phyloP scores from a whole-genome alignment of 306 rosid genomes.

The Inga leiocalycina region DNA sequence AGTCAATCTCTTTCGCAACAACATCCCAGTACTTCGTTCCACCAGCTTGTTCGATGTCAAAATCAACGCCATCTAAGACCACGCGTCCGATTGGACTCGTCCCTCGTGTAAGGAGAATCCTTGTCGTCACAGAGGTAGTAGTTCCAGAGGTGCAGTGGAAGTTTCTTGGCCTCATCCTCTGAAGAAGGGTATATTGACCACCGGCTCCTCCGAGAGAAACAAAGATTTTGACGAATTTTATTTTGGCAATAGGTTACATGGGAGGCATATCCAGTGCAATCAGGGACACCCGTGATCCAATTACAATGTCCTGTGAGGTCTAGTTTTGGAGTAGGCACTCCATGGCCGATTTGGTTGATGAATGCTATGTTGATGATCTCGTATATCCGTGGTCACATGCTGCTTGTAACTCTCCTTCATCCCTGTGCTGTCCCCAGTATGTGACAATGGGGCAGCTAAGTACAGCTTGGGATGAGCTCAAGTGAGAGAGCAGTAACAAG shows the following conservation, averaged over 20 bases:
- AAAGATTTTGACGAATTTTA: background rate
- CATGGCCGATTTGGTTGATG: background rate
- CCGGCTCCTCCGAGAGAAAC: background rate
- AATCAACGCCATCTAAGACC: background rate
- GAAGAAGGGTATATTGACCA: background rate
- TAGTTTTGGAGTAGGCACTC: background rate
- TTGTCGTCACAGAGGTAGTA: background rate
- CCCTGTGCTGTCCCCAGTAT: background rate
- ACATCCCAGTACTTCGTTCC: background rate
- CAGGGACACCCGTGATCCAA: background rate
- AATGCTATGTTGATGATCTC: background rate
- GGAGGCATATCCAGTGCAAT: background rate
- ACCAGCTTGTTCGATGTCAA: background rate
- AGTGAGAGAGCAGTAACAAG: background rate
- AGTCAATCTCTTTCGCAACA: background rate
- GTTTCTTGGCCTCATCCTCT: background rate
- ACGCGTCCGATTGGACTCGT: background rate
- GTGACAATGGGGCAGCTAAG: background rate
- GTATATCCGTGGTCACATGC: background rate
- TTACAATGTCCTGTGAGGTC: background rate
- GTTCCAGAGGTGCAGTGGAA: slow-evolving; percentile 24
- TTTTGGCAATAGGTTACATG: background rate
- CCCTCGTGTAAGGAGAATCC: background rate
- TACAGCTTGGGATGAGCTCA: background rate
- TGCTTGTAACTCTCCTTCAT: background rate